Evolutionary conservation across 179 eudicot genomes (phyloP), one percentile per base, ranked within the genome.

Genomic region (Carnegiea gigantea): DNA sequence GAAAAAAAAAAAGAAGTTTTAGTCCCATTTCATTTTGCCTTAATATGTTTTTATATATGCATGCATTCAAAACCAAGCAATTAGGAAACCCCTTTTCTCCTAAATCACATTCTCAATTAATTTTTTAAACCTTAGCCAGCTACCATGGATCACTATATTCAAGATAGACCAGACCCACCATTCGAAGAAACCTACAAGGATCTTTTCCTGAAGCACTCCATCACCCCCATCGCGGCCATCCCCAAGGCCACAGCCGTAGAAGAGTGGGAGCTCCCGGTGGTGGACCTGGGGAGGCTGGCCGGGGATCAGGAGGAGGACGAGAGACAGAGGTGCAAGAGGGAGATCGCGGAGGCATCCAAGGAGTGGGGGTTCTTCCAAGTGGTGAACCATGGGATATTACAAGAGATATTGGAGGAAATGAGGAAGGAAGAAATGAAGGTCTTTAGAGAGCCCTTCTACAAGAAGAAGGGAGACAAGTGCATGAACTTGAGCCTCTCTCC

Each of bases 371-470:
- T 85, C 64, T 85, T 85, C 80, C 83, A 82, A 49, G 87, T 82
- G 85, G 79, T 85, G 36, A 85, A 85, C 91, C 98, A 96, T n/a
- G 98, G 97, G 4, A 82, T 94, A 30, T 68, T 92, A 0, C 30
- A 21, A 0, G 85, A 84, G 10, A 48, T 91, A 28, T 60, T 96
- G 64, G 93, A 90, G 62, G 83, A 78, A 28, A 89, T 94, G 97
- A 91, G 88, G 8, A 23, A 43, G 8, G 92, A 94, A 43, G 97
- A 96, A 70, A 78, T 85, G 75, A 88, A 86, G 85, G 85, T 87
- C 38, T 92, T 96, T 67, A 89, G 83, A 77, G 89, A 89, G 85
- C 95, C 99, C n/a, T 91, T 92, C 46, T 28, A 79, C 0, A 91
- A 87, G 88, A 95, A 95, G 82, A 67, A 17, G 28, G 84, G 79